Conservation (phyloP, 106 monocot genomes). For the Allium cepa region DNA sequence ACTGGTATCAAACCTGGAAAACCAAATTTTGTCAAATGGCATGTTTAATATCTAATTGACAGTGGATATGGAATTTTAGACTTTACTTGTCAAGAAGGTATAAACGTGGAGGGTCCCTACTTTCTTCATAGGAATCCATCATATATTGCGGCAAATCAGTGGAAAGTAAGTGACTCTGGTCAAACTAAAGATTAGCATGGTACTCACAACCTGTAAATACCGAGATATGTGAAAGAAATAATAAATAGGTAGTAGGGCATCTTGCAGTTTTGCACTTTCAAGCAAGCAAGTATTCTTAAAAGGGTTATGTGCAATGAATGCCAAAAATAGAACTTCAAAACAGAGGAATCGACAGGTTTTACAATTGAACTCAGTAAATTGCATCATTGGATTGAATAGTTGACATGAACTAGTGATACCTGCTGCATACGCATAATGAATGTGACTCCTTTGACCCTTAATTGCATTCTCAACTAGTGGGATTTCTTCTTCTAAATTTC, state of each 20-base stretch:
- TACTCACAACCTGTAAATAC: conserved; percentile 53
- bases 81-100: conserved; percentile 91
- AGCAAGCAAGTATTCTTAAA: too few species aligned
- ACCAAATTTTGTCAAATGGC: not conserved
- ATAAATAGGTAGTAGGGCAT: too few species aligned
- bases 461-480: conserved; percentile 56
- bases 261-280: too few species aligned
- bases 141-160: conserved; percentile 79
- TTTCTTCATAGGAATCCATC: conserved; percentile 98
- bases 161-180: conserved; percentile 50
- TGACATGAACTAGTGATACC: conserved; percentile 16
- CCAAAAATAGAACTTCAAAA: too few species aligned
- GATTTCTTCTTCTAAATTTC: conserved; percentile 46
- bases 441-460: conserved; percentile 36
- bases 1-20: conserved; percentile 73
- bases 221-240: too few species aligned
- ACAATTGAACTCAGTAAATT: too few species aligned
- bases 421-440: conserved; percentile 58
- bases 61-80: not conserved
- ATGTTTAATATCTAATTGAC: not conserved
- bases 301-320: too few species aligned
- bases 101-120: conserved; percentile 79
- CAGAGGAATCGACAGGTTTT: too few species aligned
- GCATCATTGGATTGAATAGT: too few species aligned
- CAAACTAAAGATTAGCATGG: conserved; percentile 40